Percentiles rank a stretch among this genome's conserved stretches.
Conservation (phyloP, 1,284 basidiomycete genomes). For the Rhodotorula glutinis region DNA sequence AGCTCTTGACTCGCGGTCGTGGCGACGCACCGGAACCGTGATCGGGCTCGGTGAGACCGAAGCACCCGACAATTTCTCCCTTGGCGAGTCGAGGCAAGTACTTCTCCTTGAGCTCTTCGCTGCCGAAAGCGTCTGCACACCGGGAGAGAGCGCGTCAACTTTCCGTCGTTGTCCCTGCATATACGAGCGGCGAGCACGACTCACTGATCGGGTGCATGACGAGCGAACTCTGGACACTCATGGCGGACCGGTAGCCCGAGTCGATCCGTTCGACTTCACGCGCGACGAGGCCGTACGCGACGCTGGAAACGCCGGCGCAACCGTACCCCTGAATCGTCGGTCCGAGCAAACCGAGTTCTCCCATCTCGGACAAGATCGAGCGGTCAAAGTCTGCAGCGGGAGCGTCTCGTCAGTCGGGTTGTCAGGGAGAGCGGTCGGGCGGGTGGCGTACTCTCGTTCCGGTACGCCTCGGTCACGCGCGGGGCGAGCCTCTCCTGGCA, state of each 20-base stretch:
- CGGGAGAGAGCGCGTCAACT: background rate
- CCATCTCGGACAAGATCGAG: conserved; percentile 81
- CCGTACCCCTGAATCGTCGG: conserved; percentile 91
- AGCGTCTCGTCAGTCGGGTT: background rate
- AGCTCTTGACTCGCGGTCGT: background rate
- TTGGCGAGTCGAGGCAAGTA: conserved; percentile 82
- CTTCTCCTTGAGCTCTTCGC: conserved; percentile 83
- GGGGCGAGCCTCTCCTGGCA: conserved; percentile 84
- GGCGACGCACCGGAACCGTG: conserved; percentile 59
- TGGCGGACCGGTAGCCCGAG: conserved; percentile 92
- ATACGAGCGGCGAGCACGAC: background rate
- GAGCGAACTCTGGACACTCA: conserved; percentile 91
- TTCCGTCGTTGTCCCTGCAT: background rate
- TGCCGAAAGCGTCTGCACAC: conserved; percentile 70
- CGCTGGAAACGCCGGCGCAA: conserved; percentile 68
- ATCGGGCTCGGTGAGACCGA: conserved; percentile 93
- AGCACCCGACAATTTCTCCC: conserved; percentile 87
- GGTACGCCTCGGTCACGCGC: conserved; percentile 78
- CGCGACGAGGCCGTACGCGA: conserved; percentile 86
- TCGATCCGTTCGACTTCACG: conserved; percentile 92
- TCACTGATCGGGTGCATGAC: conserved; percentile 94
- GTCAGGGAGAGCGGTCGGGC: background rate
- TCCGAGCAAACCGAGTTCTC: conserved; percentile 83
- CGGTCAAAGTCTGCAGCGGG: conserved; percentile 66
- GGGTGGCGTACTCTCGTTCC: conserved; percentile 70